These are phyloP conservation scores for Turritis glabra DNA, from an alignment of 345 rosid genomes.

Conservation along the genomic window DNA sequence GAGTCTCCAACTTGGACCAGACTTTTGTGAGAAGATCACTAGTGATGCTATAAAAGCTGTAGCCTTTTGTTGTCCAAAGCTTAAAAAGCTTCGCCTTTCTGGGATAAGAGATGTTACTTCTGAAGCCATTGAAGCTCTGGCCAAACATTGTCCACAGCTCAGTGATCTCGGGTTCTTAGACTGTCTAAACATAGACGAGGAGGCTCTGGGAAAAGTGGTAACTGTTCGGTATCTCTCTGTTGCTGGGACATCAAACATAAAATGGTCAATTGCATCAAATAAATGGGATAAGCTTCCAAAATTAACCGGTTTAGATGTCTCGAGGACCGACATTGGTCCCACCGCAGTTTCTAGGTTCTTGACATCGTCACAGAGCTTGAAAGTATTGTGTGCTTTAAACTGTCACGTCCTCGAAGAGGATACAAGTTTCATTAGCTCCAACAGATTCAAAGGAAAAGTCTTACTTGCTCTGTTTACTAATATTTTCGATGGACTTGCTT, in stretches of 20 bases:
- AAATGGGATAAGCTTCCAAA: constrained; percentile 72
- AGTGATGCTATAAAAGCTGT: constrained; percentile 71
- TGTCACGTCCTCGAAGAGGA: constrained; percentile 67
- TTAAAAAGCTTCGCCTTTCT: constrained; percentile 70
- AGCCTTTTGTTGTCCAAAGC: constrained; percentile 72
- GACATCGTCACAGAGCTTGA: constrained; percentile 61
- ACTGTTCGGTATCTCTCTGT: constrained; percentile 69
- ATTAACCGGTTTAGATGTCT: constrained; percentile 70
- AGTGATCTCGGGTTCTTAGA: constrained; percentile 72
- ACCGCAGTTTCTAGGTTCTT: constrained; percentile 64
- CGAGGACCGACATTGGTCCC: constrained; percentile 72
- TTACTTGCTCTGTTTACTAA: constrained; percentile 57
- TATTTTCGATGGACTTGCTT: constrained; percentile 58
- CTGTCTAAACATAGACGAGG: constrained; percentile 67
- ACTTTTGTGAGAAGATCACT: constrained; percentile 76
- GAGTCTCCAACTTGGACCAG: constrained; percentile 85
- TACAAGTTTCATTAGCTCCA: constrained; percentile 44
- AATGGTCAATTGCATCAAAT: constrained; percentile 65
- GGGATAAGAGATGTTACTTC: constrained; percentile 69
- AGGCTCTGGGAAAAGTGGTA: constrained; percentile 55
- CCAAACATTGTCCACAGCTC: constrained; percentile 60
- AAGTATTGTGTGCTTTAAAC: constrained; percentile 75
- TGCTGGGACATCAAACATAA: constrained; percentile 79
- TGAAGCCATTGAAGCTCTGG: constrained; percentile 76
- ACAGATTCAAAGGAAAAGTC: constrained; percentile 60